Evolutionary conservation across 169 alveolate species (phyloP).

Genomic region (Hepatocystis sp.): DNA sequence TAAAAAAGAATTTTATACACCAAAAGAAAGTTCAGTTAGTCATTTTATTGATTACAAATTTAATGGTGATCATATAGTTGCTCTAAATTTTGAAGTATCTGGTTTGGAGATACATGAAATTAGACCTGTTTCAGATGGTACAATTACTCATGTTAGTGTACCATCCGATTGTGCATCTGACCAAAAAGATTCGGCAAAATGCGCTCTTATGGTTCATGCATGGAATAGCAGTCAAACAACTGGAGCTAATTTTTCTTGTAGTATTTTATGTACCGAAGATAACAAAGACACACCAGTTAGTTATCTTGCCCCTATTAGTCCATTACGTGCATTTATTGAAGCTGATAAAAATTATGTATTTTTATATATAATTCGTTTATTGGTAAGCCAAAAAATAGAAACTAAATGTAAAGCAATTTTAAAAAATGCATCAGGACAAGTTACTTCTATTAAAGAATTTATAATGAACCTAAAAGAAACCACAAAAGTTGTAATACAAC

Average conservation of each 20-base stretch:
- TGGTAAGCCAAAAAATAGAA: slow-evolving; percentile 40
- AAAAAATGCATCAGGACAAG: slow-evolving; percentile 41
- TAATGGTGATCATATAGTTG: slow-evolving; percentile 72
- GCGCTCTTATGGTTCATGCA: slow-evolving; percentile 43
- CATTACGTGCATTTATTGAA: slow-evolving; percentile 47
- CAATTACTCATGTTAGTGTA: slow-evolving; percentile 63
- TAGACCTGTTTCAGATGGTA: slow-evolving; percentile 55
- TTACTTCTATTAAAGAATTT: slow-evolving; percentile 36
- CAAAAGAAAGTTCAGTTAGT: slow-evolving; percentile 30
- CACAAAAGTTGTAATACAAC: slow-evolving; percentile 8
- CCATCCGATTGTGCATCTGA: slow-evolving; percentile 49
- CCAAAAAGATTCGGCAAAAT: slow-evolving; percentile 23
- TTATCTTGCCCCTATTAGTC: slow-evolving; percentile 51
- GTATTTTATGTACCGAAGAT: slow-evolving; percentile 28
- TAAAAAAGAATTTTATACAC: slow-evolving; percentile 53
- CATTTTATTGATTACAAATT: slow-evolving; percentile 73
- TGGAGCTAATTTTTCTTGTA: slow-evolving; percentile 63
- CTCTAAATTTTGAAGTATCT: slow-evolving; percentile 55
- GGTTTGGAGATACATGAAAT: slow-evolving; percentile 67
- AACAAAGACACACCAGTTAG: slow-evolving; percentile 30
- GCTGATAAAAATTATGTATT: slow-evolving; percentile 71
- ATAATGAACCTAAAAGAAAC: slow-evolving; percentile 38
- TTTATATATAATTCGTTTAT: slow-evolving; percentile 38
- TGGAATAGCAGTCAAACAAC: slow-evolving; percentile 45
- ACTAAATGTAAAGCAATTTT: slow-evolving; percentile 50